These are phyloP conservation scores for Neofusicoccum sp. DNA, from an alignment of 2,329 filamentous ascomycete genomes.

Conservation along the genomic window DNA sequence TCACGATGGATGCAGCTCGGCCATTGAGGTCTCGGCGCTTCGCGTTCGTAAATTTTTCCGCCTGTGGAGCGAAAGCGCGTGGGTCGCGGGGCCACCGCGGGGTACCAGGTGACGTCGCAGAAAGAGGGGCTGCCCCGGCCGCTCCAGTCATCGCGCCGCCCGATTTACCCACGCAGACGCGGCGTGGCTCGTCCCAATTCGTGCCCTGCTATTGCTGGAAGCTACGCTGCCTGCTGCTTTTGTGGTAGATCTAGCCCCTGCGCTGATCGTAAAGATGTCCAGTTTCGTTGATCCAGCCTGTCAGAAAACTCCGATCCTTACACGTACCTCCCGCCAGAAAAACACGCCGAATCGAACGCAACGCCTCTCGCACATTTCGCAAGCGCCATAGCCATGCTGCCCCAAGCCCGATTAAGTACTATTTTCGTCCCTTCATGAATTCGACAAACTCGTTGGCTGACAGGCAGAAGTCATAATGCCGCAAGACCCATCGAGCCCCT, in stretches of 20 bases:
- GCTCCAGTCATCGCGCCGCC: too few relatives aligned
- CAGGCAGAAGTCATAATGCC: not conserved
- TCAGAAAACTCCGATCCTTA: conserved; percentile 1
- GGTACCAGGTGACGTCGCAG: conserved; percentile 15
- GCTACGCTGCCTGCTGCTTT: not conserved
- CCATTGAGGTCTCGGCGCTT: not conserved
- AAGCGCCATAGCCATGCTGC: conserved; percentile 9
- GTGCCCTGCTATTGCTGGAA: not conserved
- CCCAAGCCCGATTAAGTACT: not conserved
- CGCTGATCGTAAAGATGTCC: conserved; percentile 12
- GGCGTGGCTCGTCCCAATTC: not conserved
- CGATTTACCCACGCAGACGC: too few relatives aligned
- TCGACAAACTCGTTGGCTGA: not conserved
- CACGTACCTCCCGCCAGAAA: conserved; percentile 1
- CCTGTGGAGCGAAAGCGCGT: conserved; percentile 9
- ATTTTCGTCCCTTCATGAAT: conserved; percentile 1
- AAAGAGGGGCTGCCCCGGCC: not conserved
- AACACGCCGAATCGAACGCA: not conserved
- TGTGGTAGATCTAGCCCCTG: not conserved
- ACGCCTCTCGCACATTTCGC: conserved; percentile 2
- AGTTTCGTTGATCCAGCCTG: not conserved
- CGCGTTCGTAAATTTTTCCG: conserved; percentile 8
- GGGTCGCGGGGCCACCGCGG: conserved; percentile 4
- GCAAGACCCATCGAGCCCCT: not conserved
- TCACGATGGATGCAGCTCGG: not conserved